phyloP scores from a whole-genome alignment of 2,329 filamentous ascomycete genomes.

The Botrytis medusae region DNA sequence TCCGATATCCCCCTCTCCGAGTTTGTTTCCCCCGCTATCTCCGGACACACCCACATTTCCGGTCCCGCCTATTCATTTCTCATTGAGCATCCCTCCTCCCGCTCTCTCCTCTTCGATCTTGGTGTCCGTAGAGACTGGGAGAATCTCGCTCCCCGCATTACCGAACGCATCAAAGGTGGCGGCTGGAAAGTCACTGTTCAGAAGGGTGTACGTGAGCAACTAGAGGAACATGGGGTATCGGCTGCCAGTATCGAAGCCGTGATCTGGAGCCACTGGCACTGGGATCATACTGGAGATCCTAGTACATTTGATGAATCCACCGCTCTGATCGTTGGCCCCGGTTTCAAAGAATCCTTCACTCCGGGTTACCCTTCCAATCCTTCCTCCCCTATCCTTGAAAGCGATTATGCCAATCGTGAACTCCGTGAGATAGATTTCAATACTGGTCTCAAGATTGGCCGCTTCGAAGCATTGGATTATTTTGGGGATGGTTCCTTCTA shows the following conservation, averaged over 20 bases:
- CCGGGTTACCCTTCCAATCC: slow-evolving; percentile 49
- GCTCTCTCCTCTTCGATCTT: slow-evolving; percentile 36
- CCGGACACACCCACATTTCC: slow-evolving; percentile 41
- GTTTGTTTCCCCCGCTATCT: slow-evolving; percentile 38
- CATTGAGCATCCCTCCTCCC: slow-evolving; percentile 16
- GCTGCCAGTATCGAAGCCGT: slow-evolving; percentile 42
- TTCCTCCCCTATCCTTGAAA: slow-evolving; percentile 41
- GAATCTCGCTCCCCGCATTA: slow-evolving; percentile 35
- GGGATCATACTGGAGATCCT: slow-evolving; percentile 54
- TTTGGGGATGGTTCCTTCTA: slow-evolving; percentile 59
- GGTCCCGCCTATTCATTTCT: slow-evolving; percentile 27
- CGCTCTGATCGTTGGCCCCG: slow-evolving; percentile 53
- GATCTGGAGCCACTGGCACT: slow-evolving; percentile 47
- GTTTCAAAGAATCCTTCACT: slow-evolving; percentile 47
- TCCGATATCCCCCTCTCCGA: slow-evolving; percentile 28
- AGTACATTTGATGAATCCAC: slow-evolving; percentile 48
- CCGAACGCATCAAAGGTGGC: slow-evolving; percentile 32
- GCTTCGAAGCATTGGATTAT: slow-evolving; percentile 51
- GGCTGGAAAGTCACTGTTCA: slow-evolving; percentile 23
- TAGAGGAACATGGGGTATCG: slow-evolving; percentile 38
- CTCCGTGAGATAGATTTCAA: slow-evolving; percentile 31
- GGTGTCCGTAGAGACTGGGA: slow-evolving; percentile 39
- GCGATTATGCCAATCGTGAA: slow-evolving; percentile 40
- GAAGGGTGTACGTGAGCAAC: not conserved
- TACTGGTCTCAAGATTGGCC: slow-evolving; percentile 43